Conservation (phyloP, 495 filamentous ascomycete species). For the Corynascus novoguineensis region DNA sequence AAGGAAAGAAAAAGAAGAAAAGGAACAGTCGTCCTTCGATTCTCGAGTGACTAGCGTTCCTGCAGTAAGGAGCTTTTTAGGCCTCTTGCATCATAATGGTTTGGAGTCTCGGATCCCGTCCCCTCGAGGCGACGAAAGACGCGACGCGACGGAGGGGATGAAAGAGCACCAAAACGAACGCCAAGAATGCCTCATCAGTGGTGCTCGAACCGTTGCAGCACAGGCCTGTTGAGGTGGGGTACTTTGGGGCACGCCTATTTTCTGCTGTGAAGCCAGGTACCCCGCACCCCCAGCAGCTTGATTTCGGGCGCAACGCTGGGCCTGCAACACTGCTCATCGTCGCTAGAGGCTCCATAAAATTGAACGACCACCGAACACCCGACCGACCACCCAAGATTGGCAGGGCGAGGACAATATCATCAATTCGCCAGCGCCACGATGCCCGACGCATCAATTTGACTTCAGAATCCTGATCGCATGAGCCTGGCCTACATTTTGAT, state of each 20-base stretch:
- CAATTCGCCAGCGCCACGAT: conserved; percentile 29
- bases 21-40: no score
- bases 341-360: conserved; percentile 24
- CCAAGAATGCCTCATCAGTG: conserved; percentile 6
- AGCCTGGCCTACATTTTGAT: conserved; percentile 24
- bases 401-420: conserved; percentile 22
- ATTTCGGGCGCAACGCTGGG: not conserved
- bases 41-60: no score
- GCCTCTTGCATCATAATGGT: conserved; percentile 1
- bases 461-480: conserved; percentile 37
- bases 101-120: no score
- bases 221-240: conserved; percentile 4
- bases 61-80: not conserved
- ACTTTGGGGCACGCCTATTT: conserved; percentile 2
- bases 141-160: conserved; percentile 20
- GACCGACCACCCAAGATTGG: conserved; percentile 15
- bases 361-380: conserved; percentile 27
- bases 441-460: conserved; percentile 37
- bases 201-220: not conserved
- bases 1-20: no score
- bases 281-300: not conserved
- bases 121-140: conserved; percentile 9
- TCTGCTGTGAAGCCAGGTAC: conserved; percentile 1
- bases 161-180: conserved; percentile 3
- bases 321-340: not conserved